These are phyloP conservation scores for Thalassiosira sp. DNA, from an alignment of 352 stramenopile genomes.

Conservation along the genomic window DNA sequence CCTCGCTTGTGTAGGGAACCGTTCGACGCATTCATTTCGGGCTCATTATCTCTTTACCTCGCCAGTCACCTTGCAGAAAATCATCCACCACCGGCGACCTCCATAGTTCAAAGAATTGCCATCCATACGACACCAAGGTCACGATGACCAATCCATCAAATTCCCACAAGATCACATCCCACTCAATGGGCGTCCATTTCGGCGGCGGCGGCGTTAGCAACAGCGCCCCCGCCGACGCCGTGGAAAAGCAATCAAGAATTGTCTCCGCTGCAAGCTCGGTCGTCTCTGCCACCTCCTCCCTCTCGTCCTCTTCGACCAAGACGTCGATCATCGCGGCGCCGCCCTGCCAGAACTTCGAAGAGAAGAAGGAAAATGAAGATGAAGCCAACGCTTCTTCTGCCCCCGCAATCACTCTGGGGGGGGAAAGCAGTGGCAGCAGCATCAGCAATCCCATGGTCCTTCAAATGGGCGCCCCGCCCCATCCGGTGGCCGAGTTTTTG, in stretches of 20 bases:
- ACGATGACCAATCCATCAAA: no score
- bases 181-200: neutral
- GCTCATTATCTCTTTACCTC: no score
- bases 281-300: conserved; percentile 10
- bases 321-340: neutral
- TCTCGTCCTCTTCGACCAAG: conserved; percentile 5
- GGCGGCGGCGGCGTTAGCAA: conserved; percentile 1
- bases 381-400: neutral
- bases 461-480: conserved; percentile 30
- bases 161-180: no score
- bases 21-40: no score
- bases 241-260: neutral
- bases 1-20: no score
- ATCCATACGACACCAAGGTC: no score
- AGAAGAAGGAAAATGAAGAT: conserved; percentile 11
- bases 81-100: no score
- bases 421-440: no score
- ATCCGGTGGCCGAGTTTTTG: conserved; percentile 75
- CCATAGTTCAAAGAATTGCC: no score
- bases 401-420: no score
- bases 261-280: conserved; percentile 23
- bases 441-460: conserved; percentile 33
- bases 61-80: no score
- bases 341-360: no score
- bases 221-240: neutral